Conservation (phyloP, 441 rosid genomes). For the Aleurites moluccanus region DNA sequence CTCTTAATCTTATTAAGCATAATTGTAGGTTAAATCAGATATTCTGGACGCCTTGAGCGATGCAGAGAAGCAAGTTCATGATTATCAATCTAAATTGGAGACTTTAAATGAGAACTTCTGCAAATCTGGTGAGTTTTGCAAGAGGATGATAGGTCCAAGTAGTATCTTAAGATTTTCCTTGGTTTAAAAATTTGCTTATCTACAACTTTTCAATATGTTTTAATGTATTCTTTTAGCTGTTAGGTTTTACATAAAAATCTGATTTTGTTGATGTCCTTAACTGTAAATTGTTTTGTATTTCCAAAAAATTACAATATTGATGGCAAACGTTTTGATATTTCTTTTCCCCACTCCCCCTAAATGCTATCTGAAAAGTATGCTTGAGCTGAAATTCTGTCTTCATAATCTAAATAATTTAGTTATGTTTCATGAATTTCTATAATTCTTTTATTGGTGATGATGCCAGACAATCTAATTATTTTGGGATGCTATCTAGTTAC, state of each 20-base stretch:
- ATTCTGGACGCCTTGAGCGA: slow-evolving; percentile 75
- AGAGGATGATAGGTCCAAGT: background rate
- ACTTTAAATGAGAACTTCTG: slow-evolving; percentile 45
- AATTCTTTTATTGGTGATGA: background rate
- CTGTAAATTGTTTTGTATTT: too few relatives aligned
- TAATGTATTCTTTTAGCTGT: too few relatives aligned
- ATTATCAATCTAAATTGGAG: slow-evolving; percentile 59
- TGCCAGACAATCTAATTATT: background rate
- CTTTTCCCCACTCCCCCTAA: too few relatives aligned
- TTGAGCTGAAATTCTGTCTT: too few relatives aligned
- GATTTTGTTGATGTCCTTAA: too few relatives aligned
- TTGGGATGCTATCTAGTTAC: background rate
- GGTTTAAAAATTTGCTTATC: too few relatives aligned
- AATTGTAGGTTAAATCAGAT: slow-evolving; percentile 81
- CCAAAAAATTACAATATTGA: too few relatives aligned
- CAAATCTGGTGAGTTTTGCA: slow-evolving; percentile 52
- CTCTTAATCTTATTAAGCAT: background rate
- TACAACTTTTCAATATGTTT: too few relatives aligned
- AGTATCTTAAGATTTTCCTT: too few relatives aligned
- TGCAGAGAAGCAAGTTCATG: slow-evolving; percentile 75
- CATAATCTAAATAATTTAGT: background rate
- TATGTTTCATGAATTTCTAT: background rate
- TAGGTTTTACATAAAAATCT: too few relatives aligned
- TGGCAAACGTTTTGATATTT: too few relatives aligned
- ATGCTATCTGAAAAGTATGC: too few relatives aligned